phyloP scores from a whole-genome alignment of 2,329 filamentous ascomycete species.

The Fusarium domesticum region DNA sequence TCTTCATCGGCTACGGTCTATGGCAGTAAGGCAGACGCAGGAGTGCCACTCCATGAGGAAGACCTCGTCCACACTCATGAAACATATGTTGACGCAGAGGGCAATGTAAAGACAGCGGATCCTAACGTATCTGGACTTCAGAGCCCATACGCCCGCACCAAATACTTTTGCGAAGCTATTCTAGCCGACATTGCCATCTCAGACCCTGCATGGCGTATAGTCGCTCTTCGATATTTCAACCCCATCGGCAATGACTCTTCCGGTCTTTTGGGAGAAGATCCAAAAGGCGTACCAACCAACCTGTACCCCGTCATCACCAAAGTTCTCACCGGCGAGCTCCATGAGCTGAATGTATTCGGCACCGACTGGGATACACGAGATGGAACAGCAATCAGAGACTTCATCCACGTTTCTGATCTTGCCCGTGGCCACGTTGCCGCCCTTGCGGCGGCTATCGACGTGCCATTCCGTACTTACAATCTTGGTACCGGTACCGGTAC shows the following conservation, averaged over 20 bases:
- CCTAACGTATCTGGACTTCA: conserved; percentile 48
- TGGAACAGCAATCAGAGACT: conserved; percentile 65
- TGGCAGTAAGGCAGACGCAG: conserved; percentile 51
- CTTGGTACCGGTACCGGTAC: conserved; percentile 46
- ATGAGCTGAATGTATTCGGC: conserved; percentile 59
- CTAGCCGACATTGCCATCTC: conserved; percentile 59
- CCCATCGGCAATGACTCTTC: conserved; percentile 64
- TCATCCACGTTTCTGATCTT: conserved; percentile 65
- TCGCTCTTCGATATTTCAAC: conserved; percentile 65
- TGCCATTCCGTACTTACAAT: conserved; percentile 43
- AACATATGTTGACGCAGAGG: conserved; percentile 48
- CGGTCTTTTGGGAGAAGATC: conserved; percentile 62
- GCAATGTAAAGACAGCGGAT: conserved; percentile 28
- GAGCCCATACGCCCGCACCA: conserved; percentile 64
- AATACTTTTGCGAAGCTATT: conserved; percentile 67
- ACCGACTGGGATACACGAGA: conserved; percentile 64
- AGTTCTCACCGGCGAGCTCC: conserved; percentile 54
- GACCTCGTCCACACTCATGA: conserved; percentile 30
- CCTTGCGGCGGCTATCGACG: conserved; percentile 35
- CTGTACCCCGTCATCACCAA: conserved; percentile 62
- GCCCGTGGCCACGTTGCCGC: conserved; percentile 63
- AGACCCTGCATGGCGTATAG: conserved; percentile 60
- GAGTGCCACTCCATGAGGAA: conserved; percentile 51
- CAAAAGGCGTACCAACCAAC: conserved; percentile 59
- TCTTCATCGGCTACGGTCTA: conserved; percentile 68